Percentiles rank a stretch among this genome's conserved stretches.
Evolutionary conservation across 2,329 filamentous ascomycete species (phyloP).

Genomic region (Beauveria rudraprayagi): DNA sequence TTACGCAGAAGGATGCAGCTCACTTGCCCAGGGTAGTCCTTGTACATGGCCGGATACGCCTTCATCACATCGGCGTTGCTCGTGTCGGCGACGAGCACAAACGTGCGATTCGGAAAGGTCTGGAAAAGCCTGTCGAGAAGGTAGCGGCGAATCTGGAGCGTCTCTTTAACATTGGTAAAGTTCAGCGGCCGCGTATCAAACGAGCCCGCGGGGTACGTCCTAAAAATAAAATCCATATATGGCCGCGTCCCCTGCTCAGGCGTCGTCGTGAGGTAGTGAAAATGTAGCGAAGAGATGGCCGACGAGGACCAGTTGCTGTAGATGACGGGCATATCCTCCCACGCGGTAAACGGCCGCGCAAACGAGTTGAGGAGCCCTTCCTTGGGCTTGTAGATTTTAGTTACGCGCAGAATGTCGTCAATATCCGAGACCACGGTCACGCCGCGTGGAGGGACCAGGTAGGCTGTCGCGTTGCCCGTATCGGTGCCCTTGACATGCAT

Average conservation of each 20-base stretch:
- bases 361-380: slow-evolving; percentile 72
- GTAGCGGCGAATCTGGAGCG: slow-evolving; percentile 62
- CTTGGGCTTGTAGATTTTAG: slow-evolving; percentile 69
- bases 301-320: slow-evolving; percentile 67
- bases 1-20: slow-evolving; percentile 73
- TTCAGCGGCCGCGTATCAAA: slow-evolving; percentile 74
- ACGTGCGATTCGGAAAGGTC: slow-evolving; percentile 67
- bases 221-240: slow-evolving; percentile 76
- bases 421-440: slow-evolving; percentile 70
- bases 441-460: slow-evolving; percentile 62
- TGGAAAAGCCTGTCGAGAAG: slow-evolving; percentile 65
- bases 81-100: slow-evolving; percentile 69
- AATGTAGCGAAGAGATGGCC: slow-evolving; percentile 52
- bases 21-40: slow-evolving; percentile 61
- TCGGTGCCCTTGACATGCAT: slow-evolving; percentile 57
- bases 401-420: slow-evolving; percentile 72
- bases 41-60: slow-evolving; percentile 52
- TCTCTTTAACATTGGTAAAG: slow-evolving; percentile 14
- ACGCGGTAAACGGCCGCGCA: slow-evolving; percentile 59
- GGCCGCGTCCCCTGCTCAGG: slow-evolving; percentile 69
- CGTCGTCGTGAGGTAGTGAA: slow-evolving; percentile 75
- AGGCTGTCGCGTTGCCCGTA: slow-evolving; percentile 67
- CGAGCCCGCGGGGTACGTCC: slow-evolving; percentile 66
- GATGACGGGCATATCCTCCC: slow-evolving; percentile 74
- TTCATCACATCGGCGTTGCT: slow-evolving; percentile 71